phyloP scores from a whole-genome alignment of 2,329 filamentous ascomycete species.

The Sphaerulina populicola region DNA sequence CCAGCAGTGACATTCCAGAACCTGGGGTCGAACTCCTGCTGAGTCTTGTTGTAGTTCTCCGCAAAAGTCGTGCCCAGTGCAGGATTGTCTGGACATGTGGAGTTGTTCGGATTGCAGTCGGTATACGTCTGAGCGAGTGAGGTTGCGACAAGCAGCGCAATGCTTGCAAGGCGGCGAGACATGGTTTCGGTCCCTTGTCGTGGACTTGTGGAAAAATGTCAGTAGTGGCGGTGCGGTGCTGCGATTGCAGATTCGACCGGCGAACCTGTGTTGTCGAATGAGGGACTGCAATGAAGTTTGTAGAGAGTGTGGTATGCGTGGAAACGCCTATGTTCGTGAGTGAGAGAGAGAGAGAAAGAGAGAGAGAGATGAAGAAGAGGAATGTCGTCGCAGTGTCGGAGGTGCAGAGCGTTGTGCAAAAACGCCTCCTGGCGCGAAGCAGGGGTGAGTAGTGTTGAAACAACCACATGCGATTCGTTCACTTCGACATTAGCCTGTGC shows the following conservation, averaged over 20 bases:
- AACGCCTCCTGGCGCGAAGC: slow-evolving; percentile 7
- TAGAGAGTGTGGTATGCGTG: slow-evolving; percentile 4
- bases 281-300: slow-evolving; percentile 12
- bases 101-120: slow-evolving; percentile 68
- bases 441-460: not conserved
- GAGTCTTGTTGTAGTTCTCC: slow-evolving; percentile 57
- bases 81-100: slow-evolving; percentile 58
- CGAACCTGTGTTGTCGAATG: slow-evolving; percentile 10
- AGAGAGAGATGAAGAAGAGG: not conserved
- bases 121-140: slow-evolving; percentile 64
- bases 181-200: slow-evolving; percentile 11
- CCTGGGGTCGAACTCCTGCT: slow-evolving; percentile 38
- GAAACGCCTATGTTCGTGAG: not conserved
- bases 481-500: slow-evolving; percentile 1
- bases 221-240: slow-evolving; percentile 1
- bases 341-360: no score
- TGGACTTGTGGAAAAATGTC: not conserved
- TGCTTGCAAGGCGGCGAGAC: slow-evolving; percentile 19
- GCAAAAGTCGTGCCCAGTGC: slow-evolving; percentile 58
- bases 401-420: slow-evolving; percentile 4
- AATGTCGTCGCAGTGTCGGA: not conserved
- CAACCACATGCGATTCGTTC: slow-evolving; percentile 5
- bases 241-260: slow-evolving; percentile 13
- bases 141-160: slow-evolving; percentile 22
- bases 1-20: slow-evolving; percentile 53